Conservation (phyloP, 441 rosid genomes). For the Breynia disticha region DNA sequence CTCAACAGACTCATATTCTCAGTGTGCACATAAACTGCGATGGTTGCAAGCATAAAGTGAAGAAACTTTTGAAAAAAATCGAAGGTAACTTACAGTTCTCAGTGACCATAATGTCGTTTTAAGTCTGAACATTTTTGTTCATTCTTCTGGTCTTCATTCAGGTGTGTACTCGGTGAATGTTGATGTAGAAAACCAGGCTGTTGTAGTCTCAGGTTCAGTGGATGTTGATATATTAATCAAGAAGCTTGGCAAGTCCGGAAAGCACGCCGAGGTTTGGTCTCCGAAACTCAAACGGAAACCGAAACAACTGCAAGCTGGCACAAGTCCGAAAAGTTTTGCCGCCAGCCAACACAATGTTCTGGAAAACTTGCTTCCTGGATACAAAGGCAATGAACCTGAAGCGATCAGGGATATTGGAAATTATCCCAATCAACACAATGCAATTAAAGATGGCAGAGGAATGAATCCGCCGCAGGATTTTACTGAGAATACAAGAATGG, state of each 20-base stretch:
- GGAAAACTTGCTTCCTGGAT: constrained; percentile 7
- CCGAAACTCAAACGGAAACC: constrained; percentile 16
- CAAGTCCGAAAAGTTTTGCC: constrained; percentile 16
- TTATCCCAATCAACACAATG: constrained; percentile 21
- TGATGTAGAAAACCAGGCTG: constrained; percentile 41
- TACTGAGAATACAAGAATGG: constrained; percentile 8
- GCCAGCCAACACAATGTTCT: constrained; percentile 8
- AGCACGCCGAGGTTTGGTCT: constrained; percentile 46
- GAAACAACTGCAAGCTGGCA: constrained; percentile 17
- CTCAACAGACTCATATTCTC: constrained; percentile 47
- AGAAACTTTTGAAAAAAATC: constrained; percentile 54
- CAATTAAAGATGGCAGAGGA: constrained; percentile 11
- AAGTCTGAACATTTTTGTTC: neutral
- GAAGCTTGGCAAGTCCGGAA: constrained; percentile 46
- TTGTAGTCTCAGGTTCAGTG: constrained; percentile 48
- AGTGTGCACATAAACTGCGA: constrained; percentile 63
- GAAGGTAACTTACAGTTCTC: constrained; percentile 33
- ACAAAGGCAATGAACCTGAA: constrained; percentile 14
- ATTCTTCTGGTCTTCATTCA: constrained; percentile 18
- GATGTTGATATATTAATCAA: constrained; percentile 38
- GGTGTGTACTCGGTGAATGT: constrained; percentile 59
- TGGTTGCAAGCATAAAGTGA: constrained; percentile 64
- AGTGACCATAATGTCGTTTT: neutral
- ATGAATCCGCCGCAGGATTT: constrained; percentile 8
- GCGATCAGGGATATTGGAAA: constrained; percentile 18